Conservation (phyloP, 495 filamentous ascomycete genomes). For the Trichoderma orchidacearum region DNA sequence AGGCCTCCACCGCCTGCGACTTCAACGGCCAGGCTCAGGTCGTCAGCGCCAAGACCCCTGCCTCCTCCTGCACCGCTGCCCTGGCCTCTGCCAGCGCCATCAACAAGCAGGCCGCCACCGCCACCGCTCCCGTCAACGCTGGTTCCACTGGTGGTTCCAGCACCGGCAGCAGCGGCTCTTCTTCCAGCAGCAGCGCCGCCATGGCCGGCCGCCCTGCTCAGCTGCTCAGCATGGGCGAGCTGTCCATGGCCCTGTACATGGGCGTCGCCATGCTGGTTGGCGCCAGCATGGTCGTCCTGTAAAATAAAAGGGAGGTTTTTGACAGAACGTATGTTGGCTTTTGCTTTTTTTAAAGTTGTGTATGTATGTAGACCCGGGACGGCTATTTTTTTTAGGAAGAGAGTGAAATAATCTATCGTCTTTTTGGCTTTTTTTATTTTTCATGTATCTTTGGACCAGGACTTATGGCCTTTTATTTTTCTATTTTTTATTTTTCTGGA, state of each 20-base stretch:
- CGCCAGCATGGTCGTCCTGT: conserved; percentile 65
- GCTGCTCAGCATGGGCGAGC: conserved; percentile 44
- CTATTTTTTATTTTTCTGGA: background rate
- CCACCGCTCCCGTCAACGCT: conserved; percentile 27
- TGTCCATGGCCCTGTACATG: conserved; percentile 56
- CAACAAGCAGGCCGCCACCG: conserved; percentile 22
- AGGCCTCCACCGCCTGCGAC: conserved; percentile 49
- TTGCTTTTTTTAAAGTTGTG: background rate
- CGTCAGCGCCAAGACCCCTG: conserved; percentile 2
- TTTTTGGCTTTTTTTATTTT: no score
- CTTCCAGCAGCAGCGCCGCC: conserved; percentile 17
- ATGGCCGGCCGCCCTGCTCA: conserved; percentile 26
- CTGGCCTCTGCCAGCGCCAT: conserved; percentile 31
- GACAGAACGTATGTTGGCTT: background rate
- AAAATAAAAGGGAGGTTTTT: conserved; percentile 14
- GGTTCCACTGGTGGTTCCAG: conserved; percentile 18
- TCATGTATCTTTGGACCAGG: background rate
- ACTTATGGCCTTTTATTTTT: background rate
- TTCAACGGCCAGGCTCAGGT: conserved; percentile 39
- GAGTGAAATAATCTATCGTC: background rate
- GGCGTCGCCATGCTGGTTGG: conserved; percentile 54
- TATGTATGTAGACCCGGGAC: background rate
- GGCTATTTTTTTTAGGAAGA: background rate
- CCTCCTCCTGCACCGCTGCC: conserved; percentile 15
- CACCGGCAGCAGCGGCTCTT: conserved; percentile 6